phyloP scores from a whole-genome alignment of 2,329 filamentous ascomycete genomes.

The Bertia moriformis region DNA sequence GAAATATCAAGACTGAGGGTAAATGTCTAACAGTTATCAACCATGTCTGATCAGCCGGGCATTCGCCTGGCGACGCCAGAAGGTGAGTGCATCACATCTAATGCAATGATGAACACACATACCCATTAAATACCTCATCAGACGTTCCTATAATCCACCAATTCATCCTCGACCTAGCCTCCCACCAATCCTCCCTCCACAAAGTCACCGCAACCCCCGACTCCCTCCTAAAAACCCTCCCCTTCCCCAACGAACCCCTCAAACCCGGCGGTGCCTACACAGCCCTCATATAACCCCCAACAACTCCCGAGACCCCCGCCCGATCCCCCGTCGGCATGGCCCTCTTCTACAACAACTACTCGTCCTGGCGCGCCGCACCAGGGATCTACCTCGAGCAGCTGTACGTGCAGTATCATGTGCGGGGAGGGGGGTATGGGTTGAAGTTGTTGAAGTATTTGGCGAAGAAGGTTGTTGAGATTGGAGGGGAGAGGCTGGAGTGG shows the following conservation, averaged over 20 bases:
- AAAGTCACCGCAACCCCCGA: not conserved
- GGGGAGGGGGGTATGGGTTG: slow-evolving; percentile 4
- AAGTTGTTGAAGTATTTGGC: slow-evolving; percentile 4
- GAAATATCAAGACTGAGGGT: too few species aligned
- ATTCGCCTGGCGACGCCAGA: not conserved
- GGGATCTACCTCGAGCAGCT: slow-evolving; percentile 5
- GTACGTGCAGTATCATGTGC: slow-evolving; percentile 3
- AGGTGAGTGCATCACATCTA: too few species aligned
- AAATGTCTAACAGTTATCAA: too few species aligned
- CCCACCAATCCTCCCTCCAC: not conserved
- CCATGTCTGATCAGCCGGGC: not conserved
- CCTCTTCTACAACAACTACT: slow-evolving; percentile 6
- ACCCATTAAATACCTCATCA: too few species aligned
- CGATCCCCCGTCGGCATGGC: slow-evolving; percentile 2
- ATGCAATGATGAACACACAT: too few species aligned
- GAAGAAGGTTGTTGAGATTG: slow-evolving; percentile 1
- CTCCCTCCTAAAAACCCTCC: not conserved
- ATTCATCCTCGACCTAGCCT: slow-evolving; percentile 1
- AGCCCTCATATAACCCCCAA: not conserved
- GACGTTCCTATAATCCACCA: not conserved
- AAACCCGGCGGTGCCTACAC: not conserved
- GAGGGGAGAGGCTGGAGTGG: slow-evolving; percentile 6
- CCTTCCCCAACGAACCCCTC: not conserved
- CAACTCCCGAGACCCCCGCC: not conserved
- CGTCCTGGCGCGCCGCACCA: slow-evolving; percentile 4